Percentiles rank a stretch among this genome's conserved stretches.
Conservation (phyloP, 164 flowering plant genomes). For the Euptelea pleiosperma region DNA sequence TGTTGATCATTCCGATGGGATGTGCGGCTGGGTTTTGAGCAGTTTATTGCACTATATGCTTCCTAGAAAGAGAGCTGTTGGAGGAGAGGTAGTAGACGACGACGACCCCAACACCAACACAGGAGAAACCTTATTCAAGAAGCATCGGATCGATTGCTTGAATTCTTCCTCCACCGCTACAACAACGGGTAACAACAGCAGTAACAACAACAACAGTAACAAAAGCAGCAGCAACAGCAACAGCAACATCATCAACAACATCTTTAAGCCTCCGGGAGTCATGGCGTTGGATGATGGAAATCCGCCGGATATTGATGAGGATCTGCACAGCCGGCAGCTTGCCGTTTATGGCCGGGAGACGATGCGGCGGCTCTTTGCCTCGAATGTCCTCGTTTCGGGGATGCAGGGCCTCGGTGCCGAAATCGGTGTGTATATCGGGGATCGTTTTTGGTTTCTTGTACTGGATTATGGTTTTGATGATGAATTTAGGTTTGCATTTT, state of each 20-base stretch:
- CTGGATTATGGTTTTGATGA: too few species aligned
- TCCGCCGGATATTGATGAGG: slow-evolving; percentile 74
- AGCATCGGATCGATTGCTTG: slow-evolving; percentile 23
- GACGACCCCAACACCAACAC: slow-evolving; percentile 11
- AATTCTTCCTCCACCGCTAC: slow-evolving; percentile 19
- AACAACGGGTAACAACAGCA: slow-evolving; percentile 5
- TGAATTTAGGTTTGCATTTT: too few species aligned
- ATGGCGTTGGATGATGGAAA: slow-evolving; percentile 39
- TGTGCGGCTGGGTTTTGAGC: too few species aligned
- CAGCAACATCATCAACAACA: slow-evolving; percentile 12
- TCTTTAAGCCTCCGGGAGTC: background rate
- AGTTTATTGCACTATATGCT: slow-evolving; percentile 48
- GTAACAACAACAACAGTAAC: slow-evolving; percentile 1
- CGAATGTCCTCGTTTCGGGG: slow-evolving; percentile 81
- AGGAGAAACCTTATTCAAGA: slow-evolving; percentile 26
- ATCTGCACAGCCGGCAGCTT: slow-evolving; percentile 90
- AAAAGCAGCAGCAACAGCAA: background rate
- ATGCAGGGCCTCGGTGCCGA: slow-evolving; percentile 92
- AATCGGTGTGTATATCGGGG: slow-evolving; percentile 52
- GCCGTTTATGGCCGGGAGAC: slow-evolving; percentile 94
- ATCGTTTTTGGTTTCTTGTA: too few species aligned
- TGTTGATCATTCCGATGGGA: too few species aligned
- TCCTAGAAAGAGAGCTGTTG: slow-evolving; percentile 49
- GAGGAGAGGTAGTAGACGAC: slow-evolving; percentile 30
- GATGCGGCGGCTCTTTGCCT: slow-evolving; percentile 74